Base-by-base conservation (phyloP, 306 rosid species). In the Vigna trinervia region DNA sequence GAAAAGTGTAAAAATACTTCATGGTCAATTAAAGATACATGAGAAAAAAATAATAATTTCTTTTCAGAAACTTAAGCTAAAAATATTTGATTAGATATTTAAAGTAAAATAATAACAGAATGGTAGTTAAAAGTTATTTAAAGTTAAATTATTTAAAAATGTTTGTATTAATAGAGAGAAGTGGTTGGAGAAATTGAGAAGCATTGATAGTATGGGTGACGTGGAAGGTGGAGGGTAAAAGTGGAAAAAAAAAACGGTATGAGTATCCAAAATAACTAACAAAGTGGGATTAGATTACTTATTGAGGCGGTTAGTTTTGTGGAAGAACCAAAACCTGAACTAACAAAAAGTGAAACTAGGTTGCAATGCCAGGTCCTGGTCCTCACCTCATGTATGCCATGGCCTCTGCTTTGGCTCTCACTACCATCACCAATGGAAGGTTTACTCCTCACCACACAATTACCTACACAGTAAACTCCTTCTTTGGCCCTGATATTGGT, bases 401-500 rank as follows among this genome's bases (percentile, higher is more conserved):
- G 96, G 90, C 90, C 9, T 86, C 90, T 0, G 93, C 96, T 60
- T 68, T 87, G 81, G 90, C 71, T 77, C 78, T 91, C 20, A 87
- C 85, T 64, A 80, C 79, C 36, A 77, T 82, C 57, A 71, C 74
- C 82, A 74, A 80, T 12, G 96, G 96, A 50, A 83, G 90, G 78
- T 94, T 91, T 77, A 86, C 86, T 77, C 96, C 97, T 0, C 97
- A 91, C 84, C 98, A 90, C 73, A 90, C 89, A 12, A 86, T 94
- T 72, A 28, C 81, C 57, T 94, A 90, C 86, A 71, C 92, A 50
- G 0, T 90, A 82, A 93, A 93, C 79, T 81, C 98, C 68, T 93
- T 93, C 91, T 93, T 93, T 76, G 97, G 94, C 62, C 98, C 98
- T 8, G 98, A 91, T 75, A 84, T 93, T 79, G 97, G 98, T 74